Base-by-base conservation (phyloP, 768 basidiomycete genomes). In the Amanita pallidorosea region DNA sequence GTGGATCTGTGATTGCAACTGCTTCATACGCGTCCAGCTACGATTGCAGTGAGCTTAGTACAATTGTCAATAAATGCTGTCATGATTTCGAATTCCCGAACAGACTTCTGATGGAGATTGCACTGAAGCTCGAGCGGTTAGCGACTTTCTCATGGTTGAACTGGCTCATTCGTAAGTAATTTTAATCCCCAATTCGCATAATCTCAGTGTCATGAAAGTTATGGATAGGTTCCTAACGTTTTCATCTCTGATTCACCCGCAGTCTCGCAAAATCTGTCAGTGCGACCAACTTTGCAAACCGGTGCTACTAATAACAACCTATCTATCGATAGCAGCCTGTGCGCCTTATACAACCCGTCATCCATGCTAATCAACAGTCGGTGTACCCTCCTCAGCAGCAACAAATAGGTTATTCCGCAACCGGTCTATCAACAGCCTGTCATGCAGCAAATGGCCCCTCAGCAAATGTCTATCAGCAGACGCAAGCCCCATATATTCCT, bases 1-100 rank as follows among this genome's bases (percentile, higher is more conserved):
- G 5, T 75, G 72, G 70, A 59, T 75, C 52, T 76, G 44, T 76
- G 72, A 70, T 75, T 37, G 59, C 71, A 15, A 65, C 64, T 42
- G 75, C 65, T 3, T 67, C 64, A 4, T 56, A 62, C 8, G 54
- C 69, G 17, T 65, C 70, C 5, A 56, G 61, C 55, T 4, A 61
- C 52, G 55, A 36, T 41, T 29, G 23, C 5, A 3, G 27, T n/a
- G n/a, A n/a, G n/a, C n/a, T 53, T n/a, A n/a, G n/a, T n/a, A 12
- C 40, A 33, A 33, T 13, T 7, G 31, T 33, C 31, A 33, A 33
- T 13, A 13, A 17, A n/a, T 45, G 9, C 29, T 36, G 18, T 45
- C 22, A 17, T 11, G 12, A 29, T 18, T 15, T 12, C 35, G 11
- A 55, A n/a, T n/a, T n/a, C 23, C 18, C 25, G 5, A 2, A 7